A percentile compares a stretch with the other conserved stretches of the same genome.
phyloP scores from a whole-genome alignment of 176 grass and related monocot species.

The Rhynchospora tenuis region DNA sequence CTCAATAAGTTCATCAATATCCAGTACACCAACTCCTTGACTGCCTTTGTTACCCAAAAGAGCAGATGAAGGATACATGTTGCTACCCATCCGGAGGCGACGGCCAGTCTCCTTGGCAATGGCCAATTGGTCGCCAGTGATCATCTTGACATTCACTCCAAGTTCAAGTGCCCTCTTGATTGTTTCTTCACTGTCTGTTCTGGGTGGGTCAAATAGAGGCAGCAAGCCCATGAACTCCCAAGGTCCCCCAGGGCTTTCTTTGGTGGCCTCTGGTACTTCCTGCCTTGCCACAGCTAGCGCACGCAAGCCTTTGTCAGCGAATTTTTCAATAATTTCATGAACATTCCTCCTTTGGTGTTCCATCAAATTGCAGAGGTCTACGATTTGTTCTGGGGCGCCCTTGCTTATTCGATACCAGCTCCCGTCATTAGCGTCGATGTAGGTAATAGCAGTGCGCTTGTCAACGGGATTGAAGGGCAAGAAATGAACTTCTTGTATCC shows the following conservation, averaged over 20 bases:
- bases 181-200: conserved; percentile 72
- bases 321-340: conserved; percentile 53
- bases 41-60: conserved; percentile 36
- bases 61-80: conserved; percentile 76
- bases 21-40: conserved; percentile 27
- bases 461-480: conserved; percentile 87
- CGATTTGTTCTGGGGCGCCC: conserved; percentile 78
- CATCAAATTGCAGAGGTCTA: conserved; percentile 52
- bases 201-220: conserved; percentile 69
- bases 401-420: conserved; percentile 78
- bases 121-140: conserved; percentile 75
- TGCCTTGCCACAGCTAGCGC: conserved; percentile 54
- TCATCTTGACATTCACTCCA: conserved; percentile 96
- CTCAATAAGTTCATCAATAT: conserved; percentile 74
- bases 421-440: conserved; percentile 40
- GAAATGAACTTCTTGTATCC: conserved; percentile 81
- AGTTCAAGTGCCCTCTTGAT: conserved; percentile 60
- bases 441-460: conserved; percentile 85
- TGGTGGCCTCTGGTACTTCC: conserved; percentile 46
- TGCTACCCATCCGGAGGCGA: conserved; percentile 73
- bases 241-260: conserved; percentile 38
- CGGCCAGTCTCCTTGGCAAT: conserved; percentile 87
- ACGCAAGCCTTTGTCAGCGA: conserved; percentile 54
- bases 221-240: conserved; percentile 84
- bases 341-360: conserved; percentile 32